Percentiles rank a stretch among this genome's conserved stretches.
phyloP scores from a whole-genome alignment of 2,329 filamentous ascomycete species.

The Neonectria coccinea region DNA sequence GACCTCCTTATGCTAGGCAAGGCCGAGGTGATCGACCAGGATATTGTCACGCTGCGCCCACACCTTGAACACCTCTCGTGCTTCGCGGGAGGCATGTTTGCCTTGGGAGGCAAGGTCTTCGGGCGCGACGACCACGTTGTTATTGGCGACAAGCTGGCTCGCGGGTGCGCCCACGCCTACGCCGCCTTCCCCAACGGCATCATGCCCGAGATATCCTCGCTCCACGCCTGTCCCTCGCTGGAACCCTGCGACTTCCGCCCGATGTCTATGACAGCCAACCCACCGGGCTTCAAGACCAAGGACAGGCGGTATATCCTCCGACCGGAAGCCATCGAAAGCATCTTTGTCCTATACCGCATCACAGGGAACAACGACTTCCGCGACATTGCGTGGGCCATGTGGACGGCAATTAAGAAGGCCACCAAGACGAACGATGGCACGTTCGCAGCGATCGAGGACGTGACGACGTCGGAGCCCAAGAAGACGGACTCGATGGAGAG shows the following conservation, averaged over 20 bases:
- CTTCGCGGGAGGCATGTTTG: constrained; percentile 75
- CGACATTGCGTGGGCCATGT: constrained; percentile 81
- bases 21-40: constrained; percentile 45
- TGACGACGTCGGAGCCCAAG: constrained; percentile 61
- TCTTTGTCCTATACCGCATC: constrained; percentile 82
- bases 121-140: constrained; percentile 62
- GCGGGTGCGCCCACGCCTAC: constrained; percentile 74
- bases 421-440: constrained; percentile 69
- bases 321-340: constrained; percentile 77
- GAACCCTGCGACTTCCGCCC: constrained; percentile 42
- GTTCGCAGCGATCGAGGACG: constrained; percentile 74
- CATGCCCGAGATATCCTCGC: constrained; percentile 70
- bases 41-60: constrained; percentile 46
- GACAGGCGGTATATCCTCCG: constrained; percentile 37
- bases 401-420: constrained; percentile 68
- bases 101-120: constrained; percentile 69
- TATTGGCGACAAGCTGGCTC: constrained; percentile 68
- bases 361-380: constrained; percentile 75
- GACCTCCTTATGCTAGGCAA: constrained; percentile 74
- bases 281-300: constrained; percentile 35
- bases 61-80: constrained; percentile 69
- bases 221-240: constrained; percentile 54
- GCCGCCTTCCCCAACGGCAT: constrained; percentile 67
- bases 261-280: constrained; percentile 14
- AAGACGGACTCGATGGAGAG: constrained; percentile 73